phyloP scores from a whole-genome alignment of 495 filamentous ascomycete genomes.

The Eremomyces bilateralis region DNA sequence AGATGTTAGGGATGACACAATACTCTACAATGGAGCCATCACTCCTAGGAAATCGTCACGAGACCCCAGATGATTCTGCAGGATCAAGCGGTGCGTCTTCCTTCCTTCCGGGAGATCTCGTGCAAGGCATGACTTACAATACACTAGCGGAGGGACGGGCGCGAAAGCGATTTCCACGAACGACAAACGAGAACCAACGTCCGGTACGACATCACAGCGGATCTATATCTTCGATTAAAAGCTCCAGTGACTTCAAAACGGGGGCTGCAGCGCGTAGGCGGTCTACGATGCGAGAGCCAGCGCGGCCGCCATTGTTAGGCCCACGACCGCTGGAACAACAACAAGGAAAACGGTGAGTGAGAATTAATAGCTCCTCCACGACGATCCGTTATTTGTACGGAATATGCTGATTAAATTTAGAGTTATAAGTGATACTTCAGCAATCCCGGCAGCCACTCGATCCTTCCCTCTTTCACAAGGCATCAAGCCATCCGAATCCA shows the following conservation, averaged over 20 bases:
- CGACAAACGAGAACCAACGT: conserved; percentile 9
- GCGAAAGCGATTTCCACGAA: conserved; percentile 16
- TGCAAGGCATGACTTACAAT: background rate
- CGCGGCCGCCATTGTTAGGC: conserved; percentile 12
- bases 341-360: conserved; percentile 10
- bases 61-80: conserved; percentile 12
- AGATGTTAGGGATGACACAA: conserved; percentile 1
- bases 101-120: background rate
- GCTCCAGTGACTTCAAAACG: conserved; percentile 8
- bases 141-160: conserved; percentile 13
- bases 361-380: background rate
- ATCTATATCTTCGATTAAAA: conserved; percentile 3
- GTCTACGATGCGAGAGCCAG: conserved; percentile 10
- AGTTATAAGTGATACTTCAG: conserved; percentile 10
- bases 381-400: background rate
- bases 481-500: conserved; percentile 5
- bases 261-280: conserved; percentile 10
- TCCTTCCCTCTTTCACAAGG: conserved; percentile 13
- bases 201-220: conserved; percentile 8
- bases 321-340: conserved; percentile 14
- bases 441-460: conserved; percentile 9
- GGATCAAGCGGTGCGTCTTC: conserved; percentile 12
- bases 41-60: conserved; percentile 6
- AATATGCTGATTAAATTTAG: conserved; percentile 1
- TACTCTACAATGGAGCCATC: conserved; percentile 9